Evolutionary conservation across 164 flowering plant species (phyloP).

Genomic region (Nymphaea thermarum): DNA sequence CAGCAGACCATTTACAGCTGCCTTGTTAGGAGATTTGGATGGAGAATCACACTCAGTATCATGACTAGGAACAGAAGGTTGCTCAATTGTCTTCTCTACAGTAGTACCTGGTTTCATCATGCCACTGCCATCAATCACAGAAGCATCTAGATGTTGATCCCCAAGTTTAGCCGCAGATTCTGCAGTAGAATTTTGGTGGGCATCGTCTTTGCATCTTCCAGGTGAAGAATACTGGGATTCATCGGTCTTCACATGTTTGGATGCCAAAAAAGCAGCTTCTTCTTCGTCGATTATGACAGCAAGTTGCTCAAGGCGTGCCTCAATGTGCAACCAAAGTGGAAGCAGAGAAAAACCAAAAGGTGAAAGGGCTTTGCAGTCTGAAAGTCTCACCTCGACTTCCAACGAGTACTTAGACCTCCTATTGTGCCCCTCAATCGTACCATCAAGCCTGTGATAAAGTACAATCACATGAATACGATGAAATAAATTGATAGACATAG

Average conservation of each 20-base stretch:
- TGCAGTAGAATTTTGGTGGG: slow-evolving; percentile 8
- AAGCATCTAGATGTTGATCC: not conserved
- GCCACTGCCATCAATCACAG: not conserved
- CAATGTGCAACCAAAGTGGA: slow-evolving; percentile 79
- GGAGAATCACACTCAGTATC: not conserved
- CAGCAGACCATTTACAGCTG: not conserved
- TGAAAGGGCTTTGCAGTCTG: slow-evolving; percentile 60
- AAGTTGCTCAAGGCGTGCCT: slow-evolving; percentile 44
- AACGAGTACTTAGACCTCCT: slow-evolving; percentile 29
- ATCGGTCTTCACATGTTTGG: slow-evolving; percentile 15
- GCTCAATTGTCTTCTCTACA: not conserved
- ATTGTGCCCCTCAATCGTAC: slow-evolving; percentile 19
- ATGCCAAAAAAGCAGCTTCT: slow-evolving; percentile 18
- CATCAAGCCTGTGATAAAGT: slow-evolving; percentile 26
- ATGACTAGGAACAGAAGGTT: not conserved
- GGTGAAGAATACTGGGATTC: slow-evolving; percentile 7
- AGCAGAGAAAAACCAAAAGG: slow-evolving; percentile 51
- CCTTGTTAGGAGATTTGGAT: not conserved
- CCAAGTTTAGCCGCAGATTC: slow-evolving; percentile 13
- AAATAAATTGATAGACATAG: not conserved
- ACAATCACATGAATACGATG: not conserved
- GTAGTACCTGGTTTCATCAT: not conserved
- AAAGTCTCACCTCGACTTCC: slow-evolving; percentile 70
- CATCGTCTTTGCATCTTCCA: slow-evolving; percentile 7
- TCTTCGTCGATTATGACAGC: slow-evolving; percentile 29